Base-by-base conservation (phyloP, 345 rosid species). In the Reutealis trisperma region DNA sequence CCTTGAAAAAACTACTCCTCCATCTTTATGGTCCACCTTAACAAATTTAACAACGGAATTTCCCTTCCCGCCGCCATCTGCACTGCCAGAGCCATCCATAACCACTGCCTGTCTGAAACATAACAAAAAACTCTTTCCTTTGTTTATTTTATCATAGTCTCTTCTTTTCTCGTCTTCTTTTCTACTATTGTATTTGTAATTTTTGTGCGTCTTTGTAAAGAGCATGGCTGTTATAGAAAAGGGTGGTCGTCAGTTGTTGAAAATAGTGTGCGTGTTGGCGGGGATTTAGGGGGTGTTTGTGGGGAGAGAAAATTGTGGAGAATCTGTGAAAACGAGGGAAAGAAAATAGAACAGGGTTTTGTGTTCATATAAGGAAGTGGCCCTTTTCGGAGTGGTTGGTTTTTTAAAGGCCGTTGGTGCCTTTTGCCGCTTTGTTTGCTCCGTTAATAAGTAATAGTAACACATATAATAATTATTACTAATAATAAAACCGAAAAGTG, bases 241-340 rank as follows among this genome's bases (percentile, higher is more conserved):
- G 37, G 42, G 55, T 14, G 0, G 47, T 12, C 13, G 34, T 4
- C 19, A 13, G 22, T 32, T 25, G 9, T 71, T 16, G 32, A 22
- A 27, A 16, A 11, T 19, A 16, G 18, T 11, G 32, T 21, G 76
- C 15, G 81, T 25, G 14, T n/a, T 30, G 67, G 72, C 77, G 77
- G 70, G 77, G n/a, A 73, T 75, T 71, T 79, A 82, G 83, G 78
- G 16, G 54, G 49, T 74, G 80, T 74, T 82, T 77, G 78, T 49
- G 68, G 66, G 79, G 57, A 6, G 63, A 71, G 83, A 77, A 77
- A 74, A 71, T 59, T 58, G 49, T 5, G 83, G 77, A 45, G 30
- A 45, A 32, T 25, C 77, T 41, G 84, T 70, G 84, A 78, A 84
- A 71, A 75, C 57, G 67, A 75, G 58, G 77, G 74, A 67, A 74